A percentile compares a stretch with the other conserved stretches of the same genome.
Evolutionary conservation across 2,329 filamentous ascomycete species (phyloP).

Genomic region (Xenosphaeropsis pyriputrescens): DNA sequence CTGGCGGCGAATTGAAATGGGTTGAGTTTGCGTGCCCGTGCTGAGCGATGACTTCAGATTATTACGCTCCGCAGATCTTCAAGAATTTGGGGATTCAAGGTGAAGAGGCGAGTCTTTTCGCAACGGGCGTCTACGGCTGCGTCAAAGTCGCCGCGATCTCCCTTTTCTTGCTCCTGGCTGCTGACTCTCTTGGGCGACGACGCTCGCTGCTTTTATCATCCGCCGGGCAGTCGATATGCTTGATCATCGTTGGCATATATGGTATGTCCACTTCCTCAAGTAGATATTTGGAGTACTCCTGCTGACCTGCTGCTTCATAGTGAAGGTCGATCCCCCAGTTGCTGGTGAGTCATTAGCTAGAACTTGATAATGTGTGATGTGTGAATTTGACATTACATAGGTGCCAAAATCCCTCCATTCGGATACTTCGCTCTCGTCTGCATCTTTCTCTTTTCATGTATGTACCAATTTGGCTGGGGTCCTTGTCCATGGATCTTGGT

Average conservation of each 20-base stretch:
- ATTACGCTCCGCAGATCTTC: constrained; percentile 52
- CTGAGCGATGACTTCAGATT: not conserved
- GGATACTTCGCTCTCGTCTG: constrained; percentile 58
- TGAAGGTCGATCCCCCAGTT: too few relatives aligned
- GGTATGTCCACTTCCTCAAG: constrained; percentile 43
- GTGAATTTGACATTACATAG: constrained; percentile 9
- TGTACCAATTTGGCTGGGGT: constrained; percentile 60
- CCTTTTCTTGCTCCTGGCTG: constrained; percentile 49
- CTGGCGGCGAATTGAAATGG: too few relatives aligned
- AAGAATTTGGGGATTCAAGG: constrained; percentile 42
- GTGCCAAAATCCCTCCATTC: constrained; percentile 40
- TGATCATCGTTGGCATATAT: constrained; percentile 62
- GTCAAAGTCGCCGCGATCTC: constrained; percentile 53
- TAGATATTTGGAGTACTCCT: constrained; percentile 11
- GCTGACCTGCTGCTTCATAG: too few relatives aligned
- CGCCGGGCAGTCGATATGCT: constrained; percentile 42
- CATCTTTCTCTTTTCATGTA: constrained; percentile 57
- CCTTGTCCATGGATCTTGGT: constrained; percentile 46
- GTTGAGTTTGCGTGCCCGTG: too few relatives aligned
- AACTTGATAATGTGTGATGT: too few relatives aligned
- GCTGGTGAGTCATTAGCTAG: too few relatives aligned
- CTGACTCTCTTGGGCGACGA: constrained; percentile 42
- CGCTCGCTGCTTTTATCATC: constrained; percentile 46
- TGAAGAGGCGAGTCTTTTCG: constrained; percentile 46
- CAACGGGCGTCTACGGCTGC: constrained; percentile 60